Evolutionary conservation across 2,329 filamentous ascomycete species (phyloP), one percentile per base, ranked within the genome.

Genomic region (Tolypocladium paradoxum): DNA sequence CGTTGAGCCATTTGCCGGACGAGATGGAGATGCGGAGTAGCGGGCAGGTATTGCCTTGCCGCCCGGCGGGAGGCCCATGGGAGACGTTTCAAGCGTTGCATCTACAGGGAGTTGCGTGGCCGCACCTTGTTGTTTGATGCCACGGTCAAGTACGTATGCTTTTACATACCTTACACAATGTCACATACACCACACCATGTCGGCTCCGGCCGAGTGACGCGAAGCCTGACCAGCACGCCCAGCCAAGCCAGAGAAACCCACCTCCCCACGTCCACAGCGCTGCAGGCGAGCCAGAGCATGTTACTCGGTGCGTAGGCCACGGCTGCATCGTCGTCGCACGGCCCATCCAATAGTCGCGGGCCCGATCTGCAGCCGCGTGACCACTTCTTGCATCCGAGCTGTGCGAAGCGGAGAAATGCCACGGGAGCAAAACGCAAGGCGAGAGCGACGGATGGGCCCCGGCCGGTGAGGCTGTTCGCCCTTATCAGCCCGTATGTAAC

Each of bases 301-400:
- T 12, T 8, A 11, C 12, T n/a, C 22, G 22, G 38, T 27, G 18
- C 7, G 12, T 22, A 9, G 38, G 40, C 40, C 8, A 9, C 40
- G 18, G 40, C 40, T 45, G 40, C 47, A 24, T 27, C 34, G 14
- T 36, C 33, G 2, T 34, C 47, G 27, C 33, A 16, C 6, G 47
- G 12, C 31, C 14, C 48, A 37, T 29, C 43, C 43, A 46, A 49
- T 49, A 9, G 22, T 20, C 18, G 14, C 22, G 31, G 33, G 14
- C 34, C 48, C 48, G 22, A n/a, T 20, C 48, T 37, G 34, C 33
- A 36, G 22, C 34, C 48, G 31, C 48, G 48, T 49, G 48, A 49
- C 48, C 34, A 27, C 49, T 47, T 55, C 53, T 50, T 58, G 60
- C 58, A 51, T 58, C 27, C 16, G 43, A n/a, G 16, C 27, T 46